Evolutionary conservation across 352 stramenopile genomes (phyloP), one percentile per base, ranked within the genome.

Genomic region (Globisporangium barbulae): DNA sequence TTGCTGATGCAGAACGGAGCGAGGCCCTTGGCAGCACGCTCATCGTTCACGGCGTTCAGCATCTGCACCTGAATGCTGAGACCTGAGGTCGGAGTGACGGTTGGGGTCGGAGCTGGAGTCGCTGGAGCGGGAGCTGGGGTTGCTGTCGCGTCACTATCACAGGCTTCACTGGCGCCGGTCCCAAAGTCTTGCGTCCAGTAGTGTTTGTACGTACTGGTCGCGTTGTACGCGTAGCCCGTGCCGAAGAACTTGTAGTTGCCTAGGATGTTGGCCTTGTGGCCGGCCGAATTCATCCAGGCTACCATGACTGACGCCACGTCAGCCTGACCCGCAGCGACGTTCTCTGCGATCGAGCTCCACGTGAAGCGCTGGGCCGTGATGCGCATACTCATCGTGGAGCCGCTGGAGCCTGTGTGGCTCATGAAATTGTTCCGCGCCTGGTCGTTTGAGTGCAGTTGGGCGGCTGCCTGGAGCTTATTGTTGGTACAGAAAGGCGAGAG

Each of bases 101-200:
- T 12, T n/a, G 39, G 8, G 2, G 39, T 62, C 9, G 61, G 15
- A 9, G 28, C 25, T 33, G 53, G 22, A 15, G 53, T 39, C 5
- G 3, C 22, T 19, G 30, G 53, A 31, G 21, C 53, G 9, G 53
- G 30, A 31, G 28, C 22, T 44, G 3, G 3, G 33, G 33, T 39
- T 28, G 25, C 25, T 28, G 25, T 28, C 33, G 39, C 13, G n/a
- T 52, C 52, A 12, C 35, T n/a, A 25, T 35, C 53, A 13, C 33
- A 59, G n/a, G 47, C 53, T 48, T 87, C 75, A 39, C 25, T 76
- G 37, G 28, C 63, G 47, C 73, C 61, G 9, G 35, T 49, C 45
- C 68, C 76, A 47, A 88, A 90, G 60, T 85, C 63, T 54, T 90
- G 78, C 28, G 75, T 87, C 76, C 81, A 88, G 64, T 76, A 90